A percentile compares a stretch with the other conserved stretches of the same genome.
These are phyloP conservation scores for Dioscorea cayenensis DNA, from an alignment of 116 monocot genomes.

Conservation along the genomic window DNA sequence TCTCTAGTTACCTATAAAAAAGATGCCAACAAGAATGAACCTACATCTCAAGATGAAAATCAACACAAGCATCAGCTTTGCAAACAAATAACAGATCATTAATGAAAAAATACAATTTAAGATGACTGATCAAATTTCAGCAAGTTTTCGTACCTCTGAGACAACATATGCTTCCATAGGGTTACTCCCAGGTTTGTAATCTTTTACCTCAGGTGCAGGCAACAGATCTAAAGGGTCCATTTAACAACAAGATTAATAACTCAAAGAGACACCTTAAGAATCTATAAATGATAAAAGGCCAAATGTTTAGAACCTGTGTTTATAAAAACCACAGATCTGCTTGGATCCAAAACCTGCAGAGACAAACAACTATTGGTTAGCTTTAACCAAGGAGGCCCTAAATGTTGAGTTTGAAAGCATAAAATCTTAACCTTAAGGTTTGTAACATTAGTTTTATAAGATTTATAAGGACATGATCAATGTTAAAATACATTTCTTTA, in stretches of 20 bases:
- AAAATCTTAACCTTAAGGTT: too few relatives aligned
- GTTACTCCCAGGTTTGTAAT: constrained; percentile 53
- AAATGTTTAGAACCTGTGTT: constrained; percentile 57
- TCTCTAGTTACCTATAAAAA: constrained; percentile 43
- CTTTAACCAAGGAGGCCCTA: neutral
- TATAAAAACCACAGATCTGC: constrained; percentile 63
- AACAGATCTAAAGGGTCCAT: constrained; percentile 50
- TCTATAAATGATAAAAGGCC: neutral
- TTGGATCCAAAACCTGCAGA: constrained; percentile 84
- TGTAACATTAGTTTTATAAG: too few relatives aligned
- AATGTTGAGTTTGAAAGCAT: neutral
- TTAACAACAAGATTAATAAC: neutral
- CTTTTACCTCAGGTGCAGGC: constrained; percentile 56
- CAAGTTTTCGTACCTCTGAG: constrained; percentile 41
- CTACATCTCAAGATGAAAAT: neutral
- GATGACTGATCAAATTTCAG: neutral
- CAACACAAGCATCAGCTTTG: neutral
- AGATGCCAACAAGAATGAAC: neutral
- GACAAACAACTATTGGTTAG: constrained; percentile 4
- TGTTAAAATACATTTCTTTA: too few relatives aligned
- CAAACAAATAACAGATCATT: neutral
- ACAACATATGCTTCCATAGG: constrained; percentile 69
- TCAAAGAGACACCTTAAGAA: neutral
- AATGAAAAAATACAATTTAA: neutral
- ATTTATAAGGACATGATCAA: too few relatives aligned